phyloP scores from a whole-genome alignment of 805 yeast species.

The Starmerella geochares region DNA sequence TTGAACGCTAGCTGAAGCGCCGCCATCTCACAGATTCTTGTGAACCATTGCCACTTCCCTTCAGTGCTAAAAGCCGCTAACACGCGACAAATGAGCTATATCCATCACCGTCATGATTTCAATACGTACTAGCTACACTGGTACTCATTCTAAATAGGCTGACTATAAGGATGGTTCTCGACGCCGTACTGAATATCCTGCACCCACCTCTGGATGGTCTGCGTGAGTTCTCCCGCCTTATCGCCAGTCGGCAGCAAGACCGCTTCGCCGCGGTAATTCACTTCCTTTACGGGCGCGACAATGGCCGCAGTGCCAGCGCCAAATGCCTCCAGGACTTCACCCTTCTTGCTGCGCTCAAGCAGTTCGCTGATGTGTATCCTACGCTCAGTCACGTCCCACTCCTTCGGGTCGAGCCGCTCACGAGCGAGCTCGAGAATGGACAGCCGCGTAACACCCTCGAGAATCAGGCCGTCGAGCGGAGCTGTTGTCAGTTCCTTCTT shows the following conservation, averaged over 20 bases:
- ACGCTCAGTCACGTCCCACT: constrained; percentile 81
- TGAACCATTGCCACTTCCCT: no score
- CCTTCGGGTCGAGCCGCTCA: constrained; percentile 58
- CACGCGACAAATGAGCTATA: no score
- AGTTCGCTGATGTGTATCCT: constrained; percentile 73
- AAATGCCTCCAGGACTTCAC: constrained; percentile 84
- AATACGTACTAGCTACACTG: no score
- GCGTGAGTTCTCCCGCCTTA: constrained; percentile 53
- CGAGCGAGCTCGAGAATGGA: constrained; percentile 70
- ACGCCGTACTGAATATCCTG: constrained; percentile 83
- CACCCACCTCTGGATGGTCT: constrained; percentile 71
- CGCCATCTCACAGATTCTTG: no score
- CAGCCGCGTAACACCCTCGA: constrained; percentile 94
- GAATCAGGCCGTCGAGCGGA: constrained; percentile 92
- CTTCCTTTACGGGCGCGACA: constrained; percentile 83
- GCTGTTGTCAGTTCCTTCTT: constrained; percentile 90
- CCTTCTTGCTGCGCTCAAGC: constrained; percentile 63
- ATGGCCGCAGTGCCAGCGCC: constrained; percentile 98
- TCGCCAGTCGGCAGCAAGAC: constrained; percentile 44
- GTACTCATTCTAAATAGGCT: constrained; percentile 14
- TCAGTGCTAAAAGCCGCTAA: no score
- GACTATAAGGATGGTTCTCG: constrained; percentile 43
- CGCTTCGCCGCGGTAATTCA: constrained; percentile 67
- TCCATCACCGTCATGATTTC: neutral
- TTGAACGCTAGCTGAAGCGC: no score